Base-by-base conservation (phyloP, 176 grass and related monocot species). In the Oryza longistaminata region DNA sequence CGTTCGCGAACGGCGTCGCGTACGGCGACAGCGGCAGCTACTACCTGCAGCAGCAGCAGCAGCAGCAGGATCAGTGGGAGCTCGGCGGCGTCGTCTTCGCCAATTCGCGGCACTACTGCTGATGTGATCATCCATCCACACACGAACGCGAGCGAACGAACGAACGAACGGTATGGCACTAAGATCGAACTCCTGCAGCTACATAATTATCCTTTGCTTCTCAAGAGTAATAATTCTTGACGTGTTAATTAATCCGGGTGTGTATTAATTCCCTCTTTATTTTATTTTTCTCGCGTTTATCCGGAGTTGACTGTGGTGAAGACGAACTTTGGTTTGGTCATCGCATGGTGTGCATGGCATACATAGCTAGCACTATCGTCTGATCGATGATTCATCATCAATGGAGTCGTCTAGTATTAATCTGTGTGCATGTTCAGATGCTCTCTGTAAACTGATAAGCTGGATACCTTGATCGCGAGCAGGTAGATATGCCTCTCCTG, bases 21-120 rank as follows among this genome's bases (percentile, higher is more conserved):
- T 76, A 70, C 31, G 71, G 19, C 50, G 72, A 76, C 75, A 13
- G 61, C 40, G 68, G 81, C 74, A 44, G 26, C 85, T 72, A 81
- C 74, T 83, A 50, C 70, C 78, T 55, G 69, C 87, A 88, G 73
- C 78, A 65, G 73, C 87, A 88, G 68, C n/a, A n/a, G n/a, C 88
- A 90, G 19, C 92, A 53, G 69, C 87, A 90, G 73, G 88, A 90
- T 34, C 92, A 92, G 76, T 95, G 90, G 93, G 93, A 92, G 61
- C 83, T 90, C 16, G 90, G 88, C 22, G 85, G 85, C 82, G 77
- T 77, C 37, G 82, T 90, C 43, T 88, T 90, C 74, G 12, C 79
- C 43, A 87, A 83, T 74, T 64, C 86, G 40, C 79, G 81, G 44
- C 87, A 64, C 84, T 86, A 77, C 76, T 87, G 82, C 55, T 62